Percentiles rank a stretch among this genome's conserved stretches.
These are phyloP conservation scores for Phytophthora pini DNA, from an alignment of 352 stramenopile genomes.

Conservation along the genomic window DNA sequence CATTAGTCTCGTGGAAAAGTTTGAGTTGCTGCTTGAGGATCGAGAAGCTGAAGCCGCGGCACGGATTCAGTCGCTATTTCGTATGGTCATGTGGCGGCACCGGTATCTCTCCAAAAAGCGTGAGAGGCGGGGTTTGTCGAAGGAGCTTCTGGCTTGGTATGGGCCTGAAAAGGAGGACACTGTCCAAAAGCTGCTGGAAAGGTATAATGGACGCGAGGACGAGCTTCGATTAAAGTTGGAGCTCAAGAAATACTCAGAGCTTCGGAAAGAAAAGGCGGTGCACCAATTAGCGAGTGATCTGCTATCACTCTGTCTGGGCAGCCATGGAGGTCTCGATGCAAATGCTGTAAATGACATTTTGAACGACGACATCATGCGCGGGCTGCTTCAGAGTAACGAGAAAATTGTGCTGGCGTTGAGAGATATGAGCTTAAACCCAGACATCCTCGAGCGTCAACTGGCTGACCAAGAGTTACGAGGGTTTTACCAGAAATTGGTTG, in stretches of 20 bases:
- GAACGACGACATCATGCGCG: conserved; percentile 49
- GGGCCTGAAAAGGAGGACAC: conserved; percentile 36
- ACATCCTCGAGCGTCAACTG: conserved; percentile 56
- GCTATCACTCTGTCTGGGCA: conserved; percentile 45
- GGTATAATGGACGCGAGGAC: conserved; percentile 49
- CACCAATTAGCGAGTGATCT: conserved; percentile 51
- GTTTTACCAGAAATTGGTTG: conserved; percentile 66
- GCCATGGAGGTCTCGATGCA: conserved; percentile 37
- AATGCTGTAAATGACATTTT: conserved; percentile 62
- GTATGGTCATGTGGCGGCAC: conserved; percentile 41
- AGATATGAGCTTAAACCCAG: conserved; percentile 73
- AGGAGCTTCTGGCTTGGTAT: conserved; percentile 53
- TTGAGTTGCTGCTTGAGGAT: conserved; percentile 46
- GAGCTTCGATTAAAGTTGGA: conserved; percentile 49
- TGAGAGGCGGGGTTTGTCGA: conserved; percentile 36
- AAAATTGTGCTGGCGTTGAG: conserved; percentile 59
- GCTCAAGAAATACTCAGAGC: conserved; percentile 34
- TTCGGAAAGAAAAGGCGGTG: conserved; percentile 29
- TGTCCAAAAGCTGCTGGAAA: conserved; percentile 46
- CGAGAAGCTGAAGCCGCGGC: conserved; percentile 40
- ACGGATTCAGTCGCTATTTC: conserved; percentile 48
- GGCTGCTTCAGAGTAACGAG: conserved; percentile 45
- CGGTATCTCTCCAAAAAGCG: conserved; percentile 41
- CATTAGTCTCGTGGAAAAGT: conserved; percentile 41
- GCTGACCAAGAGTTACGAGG: conserved; percentile 44